phyloP scores from a whole-genome alignment of 2,329 filamentous ascomycete genomes.

The Cytospora mali region DNA sequence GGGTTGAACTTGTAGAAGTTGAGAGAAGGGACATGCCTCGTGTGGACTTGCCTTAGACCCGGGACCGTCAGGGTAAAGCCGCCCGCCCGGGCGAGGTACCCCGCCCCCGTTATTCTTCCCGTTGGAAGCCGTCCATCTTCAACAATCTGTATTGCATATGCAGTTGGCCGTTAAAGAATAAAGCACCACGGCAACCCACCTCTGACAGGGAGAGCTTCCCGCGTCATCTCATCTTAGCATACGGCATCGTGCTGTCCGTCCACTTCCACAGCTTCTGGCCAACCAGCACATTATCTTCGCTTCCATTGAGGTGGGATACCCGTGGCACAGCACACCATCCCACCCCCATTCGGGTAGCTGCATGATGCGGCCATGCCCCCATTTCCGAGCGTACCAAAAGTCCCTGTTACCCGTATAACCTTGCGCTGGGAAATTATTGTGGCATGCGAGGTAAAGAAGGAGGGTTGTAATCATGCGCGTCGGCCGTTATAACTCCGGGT shows the following conservation, averaged over 20 bases:
- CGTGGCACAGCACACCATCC: background rate
- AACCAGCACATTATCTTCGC: background rate
- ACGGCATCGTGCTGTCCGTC: background rate
- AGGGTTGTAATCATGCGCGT: background rate
- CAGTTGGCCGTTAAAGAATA: background rate
- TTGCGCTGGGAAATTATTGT: background rate
- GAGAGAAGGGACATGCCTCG: background rate
- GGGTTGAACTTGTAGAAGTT: background rate
- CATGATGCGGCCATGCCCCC: conserved; percentile 1
- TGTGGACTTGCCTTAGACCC: background rate
- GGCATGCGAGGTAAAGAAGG: background rate
- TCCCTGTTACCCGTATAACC: background rate
- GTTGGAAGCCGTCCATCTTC: background rate
- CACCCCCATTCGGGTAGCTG: background rate
- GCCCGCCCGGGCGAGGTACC: background rate
- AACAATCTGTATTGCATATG: background rate
- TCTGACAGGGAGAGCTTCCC: background rate
- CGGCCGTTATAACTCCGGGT: background rate
- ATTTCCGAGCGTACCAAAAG: background rate
- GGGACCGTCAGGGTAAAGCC: background rate
- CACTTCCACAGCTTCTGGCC: background rate
- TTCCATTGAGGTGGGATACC: background rate
- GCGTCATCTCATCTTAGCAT: background rate
- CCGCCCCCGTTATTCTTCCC: background rate
- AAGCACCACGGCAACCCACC: background rate